Conservation (phyloP, 108 stramenopile species). For the Hondaea fermentalgiana region DNA sequence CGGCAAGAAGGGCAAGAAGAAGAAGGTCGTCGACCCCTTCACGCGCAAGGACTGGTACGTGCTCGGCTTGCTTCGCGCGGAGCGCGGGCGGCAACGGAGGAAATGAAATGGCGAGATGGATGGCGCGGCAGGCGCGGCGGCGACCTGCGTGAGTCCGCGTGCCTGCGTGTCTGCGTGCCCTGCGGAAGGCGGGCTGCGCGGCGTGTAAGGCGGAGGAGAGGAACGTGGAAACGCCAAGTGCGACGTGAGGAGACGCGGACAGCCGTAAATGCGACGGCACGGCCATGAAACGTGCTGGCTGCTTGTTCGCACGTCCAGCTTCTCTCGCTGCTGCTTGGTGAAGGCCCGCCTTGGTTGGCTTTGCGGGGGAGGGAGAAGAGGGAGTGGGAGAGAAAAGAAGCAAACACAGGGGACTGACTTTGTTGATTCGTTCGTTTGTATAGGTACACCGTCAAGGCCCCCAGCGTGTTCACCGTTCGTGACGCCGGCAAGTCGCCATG, state of each 20-base stretch:
- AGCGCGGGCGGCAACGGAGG: no score
- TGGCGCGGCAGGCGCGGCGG: not conserved
- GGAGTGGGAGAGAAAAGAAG: not conserved
- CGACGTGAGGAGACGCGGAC: no score
- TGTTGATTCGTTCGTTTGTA: constrained; percentile 15
- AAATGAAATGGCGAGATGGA: not conserved
- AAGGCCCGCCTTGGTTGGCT: no score
- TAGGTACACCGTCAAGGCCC: constrained; percentile 98
- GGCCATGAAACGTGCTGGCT: no score
- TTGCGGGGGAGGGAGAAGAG: no score
- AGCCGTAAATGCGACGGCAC: no score
- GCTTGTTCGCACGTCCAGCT: no score
- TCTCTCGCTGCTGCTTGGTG: no score
- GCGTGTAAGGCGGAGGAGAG: no score
- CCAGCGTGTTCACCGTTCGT: constrained; percentile 85
- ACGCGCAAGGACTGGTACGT: constrained; percentile 64
- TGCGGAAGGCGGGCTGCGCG: no score
- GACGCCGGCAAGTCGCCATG: constrained; percentile 96
- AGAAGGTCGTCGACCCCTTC: constrained; percentile 86
- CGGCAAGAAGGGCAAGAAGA: constrained; percentile 70
- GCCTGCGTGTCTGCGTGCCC: not conserved
- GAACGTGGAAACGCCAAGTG: no score
- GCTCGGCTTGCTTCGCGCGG: not conserved
- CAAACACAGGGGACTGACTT: not conserved
- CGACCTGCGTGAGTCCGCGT: no score